These are phyloP conservation scores for Trichoderma pleuroti DNA, from an alignment of 2,329 filamentous ascomycete genomes.

Conservation along the genomic window DNA sequence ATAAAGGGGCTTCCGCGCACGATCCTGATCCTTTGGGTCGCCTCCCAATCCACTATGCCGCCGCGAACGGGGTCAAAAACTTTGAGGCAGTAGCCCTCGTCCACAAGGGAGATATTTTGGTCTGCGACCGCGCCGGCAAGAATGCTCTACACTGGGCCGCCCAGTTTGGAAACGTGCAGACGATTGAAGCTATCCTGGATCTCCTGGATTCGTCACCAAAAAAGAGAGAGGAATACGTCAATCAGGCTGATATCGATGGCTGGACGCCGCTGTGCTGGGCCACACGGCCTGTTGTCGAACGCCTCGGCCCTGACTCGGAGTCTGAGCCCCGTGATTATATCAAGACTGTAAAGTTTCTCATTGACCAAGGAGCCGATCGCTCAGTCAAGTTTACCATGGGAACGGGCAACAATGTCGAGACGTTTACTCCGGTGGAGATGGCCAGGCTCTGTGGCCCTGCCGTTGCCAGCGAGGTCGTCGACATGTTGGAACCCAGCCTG, in stretches of 20 bases:
- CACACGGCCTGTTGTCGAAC: not conserved
- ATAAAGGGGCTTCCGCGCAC: not conserved
- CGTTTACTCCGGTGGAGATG: not conserved
- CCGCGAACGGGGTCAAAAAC: not conserved
- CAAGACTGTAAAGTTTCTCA: not conserved
- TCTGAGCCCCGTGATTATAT: not conserved
- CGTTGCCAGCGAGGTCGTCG: not conserved
- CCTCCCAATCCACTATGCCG: not conserved
- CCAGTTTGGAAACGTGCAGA: not conserved
- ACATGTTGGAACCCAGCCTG: not conserved
- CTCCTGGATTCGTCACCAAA: rapidly evolving
- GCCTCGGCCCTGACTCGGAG: too few relatives aligned
- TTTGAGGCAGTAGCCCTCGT: not conserved
- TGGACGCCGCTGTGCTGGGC: not conserved
- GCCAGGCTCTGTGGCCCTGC: not conserved
- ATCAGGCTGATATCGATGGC: not conserved
- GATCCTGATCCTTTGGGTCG: not conserved
- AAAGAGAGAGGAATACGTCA: not conserved
- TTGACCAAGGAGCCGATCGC: not conserved
- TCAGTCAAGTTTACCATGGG: not conserved
- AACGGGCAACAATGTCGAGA: not conserved
- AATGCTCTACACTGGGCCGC: not conserved
- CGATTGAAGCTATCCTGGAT: not conserved
- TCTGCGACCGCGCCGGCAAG: not conserved
- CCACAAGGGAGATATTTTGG: not conserved